A percentile compares a stretch with the other conserved stretches of the same genome.
Conservation (phyloP, 2,329 filamentous ascomycete species). For the Lachnellula suecica region DNA sequence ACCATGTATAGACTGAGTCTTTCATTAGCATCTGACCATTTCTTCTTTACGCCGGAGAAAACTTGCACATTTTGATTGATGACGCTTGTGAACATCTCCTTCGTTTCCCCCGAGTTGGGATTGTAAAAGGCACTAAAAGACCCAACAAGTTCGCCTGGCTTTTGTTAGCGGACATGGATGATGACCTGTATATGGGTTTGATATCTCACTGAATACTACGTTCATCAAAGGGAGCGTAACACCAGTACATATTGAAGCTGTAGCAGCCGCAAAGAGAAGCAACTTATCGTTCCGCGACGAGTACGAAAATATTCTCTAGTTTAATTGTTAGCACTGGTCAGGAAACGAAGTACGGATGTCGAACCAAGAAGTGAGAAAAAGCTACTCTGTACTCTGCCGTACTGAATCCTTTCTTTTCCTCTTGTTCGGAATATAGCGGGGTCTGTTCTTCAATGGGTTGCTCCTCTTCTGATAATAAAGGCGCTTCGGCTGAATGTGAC, state of each 20-base stretch:
- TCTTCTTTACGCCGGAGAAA: background rate
- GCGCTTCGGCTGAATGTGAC: background rate
- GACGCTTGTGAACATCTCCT: constrained; percentile 46
- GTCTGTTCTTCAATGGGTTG: no score
- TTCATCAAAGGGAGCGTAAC: constrained; percentile 58
- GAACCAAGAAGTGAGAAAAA: constrained; percentile 1
- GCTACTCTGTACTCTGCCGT: background rate
- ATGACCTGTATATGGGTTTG: no score
- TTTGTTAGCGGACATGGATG: no score
- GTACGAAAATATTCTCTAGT: constrained; percentile 25
- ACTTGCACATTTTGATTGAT: constrained; percentile 41
- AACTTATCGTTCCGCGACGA: constrained; percentile 12
- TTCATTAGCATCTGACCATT: constrained; percentile 25
- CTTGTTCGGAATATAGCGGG: background rate
- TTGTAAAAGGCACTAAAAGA: constrained; percentile 49
- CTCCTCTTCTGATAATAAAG: background rate
- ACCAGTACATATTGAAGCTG: constrained; percentile 53
- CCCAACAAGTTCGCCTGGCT: constrained; percentile 37
- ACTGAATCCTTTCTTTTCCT: background rate
- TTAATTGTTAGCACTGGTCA: no score
- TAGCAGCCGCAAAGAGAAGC: constrained; percentile 33
- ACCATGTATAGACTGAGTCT: constrained; percentile 51
- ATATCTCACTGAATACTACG: constrained; percentile 49
- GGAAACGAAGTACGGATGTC: no score
- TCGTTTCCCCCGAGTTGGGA: constrained; percentile 38